Base-by-base conservation (phyloP, 2,329 filamentous ascomycete genomes). In the Arthrobotrys sphaeroides region DNA sequence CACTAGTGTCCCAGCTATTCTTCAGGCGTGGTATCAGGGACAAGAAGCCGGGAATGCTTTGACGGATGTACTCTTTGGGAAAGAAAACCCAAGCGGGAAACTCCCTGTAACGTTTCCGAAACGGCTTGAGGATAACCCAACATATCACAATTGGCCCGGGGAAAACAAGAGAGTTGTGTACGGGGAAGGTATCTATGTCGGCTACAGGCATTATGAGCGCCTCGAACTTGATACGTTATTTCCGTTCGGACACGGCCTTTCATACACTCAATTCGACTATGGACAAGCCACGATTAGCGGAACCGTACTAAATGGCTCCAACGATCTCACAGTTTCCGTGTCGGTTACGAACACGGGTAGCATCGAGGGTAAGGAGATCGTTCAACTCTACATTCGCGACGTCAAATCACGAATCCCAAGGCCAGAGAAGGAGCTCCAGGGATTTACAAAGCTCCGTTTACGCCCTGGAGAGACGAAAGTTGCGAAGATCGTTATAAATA, bases 201-300 rank as follows among this genome's bases (percentile, higher is more conserved):
- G 91, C 1, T 93, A 93, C 82, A 84, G 88, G n/a, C 89, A 91
- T 82, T 92, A 91, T 81, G 90, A 93, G 78, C 86, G 86, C 20
- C 83, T 85, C 12, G 84, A 84, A 20, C 85, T 89, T 60, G 82
- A 84, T 18, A 3, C 88, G 89, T 84, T 88, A 49, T 91, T 91
- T 77, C 83, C 86, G 76, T 91, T 91, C 78, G 90, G 90, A 1
- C 89, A 90, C 78, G 90, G 89, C 2, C 84, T 87, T 45, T 89
- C 87, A 22, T 91, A 91, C 82, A 87, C 88, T 57, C 85, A 83
- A 6, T 91, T 91, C 81, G 83, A 84, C 13, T 90, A 90, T 82
- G 84, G 84, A n/a, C 83, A 86, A 67, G 82, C 88, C 22, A 82
- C 81, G 0, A 83, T 89, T 0, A 87, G 86, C 0, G 82, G 84